These are phyloP conservation scores for Monarda citriodora DNA, from an alignment of 305 asterid genomes.

Conservation along the genomic window DNA sequence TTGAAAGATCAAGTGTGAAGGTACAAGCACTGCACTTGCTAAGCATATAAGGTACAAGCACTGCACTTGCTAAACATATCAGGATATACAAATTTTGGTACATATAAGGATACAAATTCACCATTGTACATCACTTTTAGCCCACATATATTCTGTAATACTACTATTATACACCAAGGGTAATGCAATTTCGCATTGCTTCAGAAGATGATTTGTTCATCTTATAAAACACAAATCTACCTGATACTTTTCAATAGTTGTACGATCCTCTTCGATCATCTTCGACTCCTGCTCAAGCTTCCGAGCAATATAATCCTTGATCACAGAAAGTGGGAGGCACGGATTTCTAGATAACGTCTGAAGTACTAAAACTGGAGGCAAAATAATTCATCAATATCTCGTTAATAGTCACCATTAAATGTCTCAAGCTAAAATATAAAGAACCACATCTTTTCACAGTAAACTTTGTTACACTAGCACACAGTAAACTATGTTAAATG, in stretches of 20 bases:
- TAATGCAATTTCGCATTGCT: neutral
- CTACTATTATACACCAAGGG: conserved; percentile 1
- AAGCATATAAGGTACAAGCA: conserved; percentile 96
- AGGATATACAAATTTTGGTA: neutral
- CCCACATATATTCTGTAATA: neutral
- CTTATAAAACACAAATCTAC: conserved; percentile 34
- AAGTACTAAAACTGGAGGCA: conserved; percentile 95
- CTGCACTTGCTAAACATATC: conserved; percentile 58
- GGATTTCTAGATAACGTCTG: conserved; percentile 92
- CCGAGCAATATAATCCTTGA: conserved; percentile 93
- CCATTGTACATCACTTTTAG: neutral
- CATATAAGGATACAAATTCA: neutral
- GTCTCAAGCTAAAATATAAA: no score
- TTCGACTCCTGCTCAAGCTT: conserved; percentile 95
- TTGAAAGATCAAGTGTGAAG: conserved; percentile 98
- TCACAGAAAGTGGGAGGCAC: conserved; percentile 89
- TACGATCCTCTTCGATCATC: conserved; percentile 88
- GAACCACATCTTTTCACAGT: no score
- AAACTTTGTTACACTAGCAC: no score
- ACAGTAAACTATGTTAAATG: no score
- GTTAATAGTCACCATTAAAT: no score
- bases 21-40: conserved; percentile 97
- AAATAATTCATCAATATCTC: no score
- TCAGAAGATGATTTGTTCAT: conserved; percentile 6
- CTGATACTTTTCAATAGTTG: conserved; percentile 91